Evolutionary conservation across 1,284 basidiomycete genomes (phyloP), one percentile per base, ranked within the genome.

Genomic region (Austroboletus niveus): DNA sequence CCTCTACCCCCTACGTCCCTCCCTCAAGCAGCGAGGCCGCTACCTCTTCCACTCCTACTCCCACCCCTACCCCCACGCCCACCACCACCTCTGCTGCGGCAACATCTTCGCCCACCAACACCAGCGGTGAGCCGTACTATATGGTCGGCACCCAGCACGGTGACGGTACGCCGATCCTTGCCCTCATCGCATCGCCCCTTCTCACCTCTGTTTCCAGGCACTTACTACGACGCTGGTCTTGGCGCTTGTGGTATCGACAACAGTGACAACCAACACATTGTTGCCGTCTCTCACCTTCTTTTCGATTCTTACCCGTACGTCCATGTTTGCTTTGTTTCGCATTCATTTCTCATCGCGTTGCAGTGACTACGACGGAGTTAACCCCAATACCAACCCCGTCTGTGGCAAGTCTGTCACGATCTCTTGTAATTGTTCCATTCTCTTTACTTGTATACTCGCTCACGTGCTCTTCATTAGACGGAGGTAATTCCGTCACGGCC

Each of bases 171-270:
- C 58, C 12, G 5, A 17, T 46, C 34, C 38, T 12, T 45, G 12
- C 42, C 41, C 9, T 38, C 17, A 15, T 15, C 0, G 1, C 1
- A 1, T 15, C 8, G 12, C 3, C 34, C 39, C 6, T 46, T 3
- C 31, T 59, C 11, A 63, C 42, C 22, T 17, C 22, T 24, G 3
- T 55, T 20, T 15, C 31, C 47, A 79, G 79, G 73, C 45, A 87
- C 84, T 17, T 87, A 61, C 64, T 89, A 82, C 57, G 59, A 56
- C 0, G 69, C 80, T 49, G 88, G 86, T 51, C 77, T 89, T 35
- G 85, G 84, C 48, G 80, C 88, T 10, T 90, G 88, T 63, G 88
- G 87, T 43, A 74, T 78, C 58, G 75, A 71, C 47, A 87, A 84
- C 72, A 69, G 34, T 0, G 76, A 82, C 61, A 52, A 35, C 3